phyloP scores from a whole-genome alignment of 441 rosid species.

The Populus hybrid region DNA sequence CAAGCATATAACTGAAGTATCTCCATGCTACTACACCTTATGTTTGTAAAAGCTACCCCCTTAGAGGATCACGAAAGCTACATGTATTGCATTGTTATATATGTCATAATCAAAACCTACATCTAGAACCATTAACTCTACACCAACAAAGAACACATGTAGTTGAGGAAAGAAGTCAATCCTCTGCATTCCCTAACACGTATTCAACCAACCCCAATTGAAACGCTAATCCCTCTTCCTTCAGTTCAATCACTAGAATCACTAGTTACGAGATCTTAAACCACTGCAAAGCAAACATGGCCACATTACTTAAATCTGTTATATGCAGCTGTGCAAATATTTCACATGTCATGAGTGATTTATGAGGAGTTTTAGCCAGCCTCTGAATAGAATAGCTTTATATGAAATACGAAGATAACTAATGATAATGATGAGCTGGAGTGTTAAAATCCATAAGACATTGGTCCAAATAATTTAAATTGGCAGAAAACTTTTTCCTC shows the following conservation, averaged over 20 bases:
- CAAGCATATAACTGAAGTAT: background rate
- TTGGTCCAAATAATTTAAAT: background rate
- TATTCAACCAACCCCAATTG: background rate
- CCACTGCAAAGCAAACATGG: background rate
- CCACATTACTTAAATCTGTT: background rate
- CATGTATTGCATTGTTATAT: too few relatives aligned
- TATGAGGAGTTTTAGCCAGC: background rate
- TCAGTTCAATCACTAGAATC: too few relatives aligned
- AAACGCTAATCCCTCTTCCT: too few relatives aligned
- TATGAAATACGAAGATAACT: background rate
- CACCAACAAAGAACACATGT: background rate
- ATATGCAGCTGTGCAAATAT: background rate
- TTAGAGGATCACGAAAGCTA: background rate
- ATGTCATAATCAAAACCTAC: background rate
- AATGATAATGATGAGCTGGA: background rate
- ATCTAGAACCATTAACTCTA: background rate
- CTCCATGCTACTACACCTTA: background rate
- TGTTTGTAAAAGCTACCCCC: background rate
- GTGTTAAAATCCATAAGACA: background rate
- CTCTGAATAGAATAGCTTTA: background rate
- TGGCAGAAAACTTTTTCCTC: background rate
- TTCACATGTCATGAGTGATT: background rate
- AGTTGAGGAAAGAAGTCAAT: background rate
- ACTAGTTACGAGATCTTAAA: background rate
- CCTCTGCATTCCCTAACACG: background rate